Evolutionary conservation across 2,329 filamentous ascomycete genomes (phyloP), one percentile per base, ranked within the genome.

Genomic region (Colletotrichum sojae): DNA sequence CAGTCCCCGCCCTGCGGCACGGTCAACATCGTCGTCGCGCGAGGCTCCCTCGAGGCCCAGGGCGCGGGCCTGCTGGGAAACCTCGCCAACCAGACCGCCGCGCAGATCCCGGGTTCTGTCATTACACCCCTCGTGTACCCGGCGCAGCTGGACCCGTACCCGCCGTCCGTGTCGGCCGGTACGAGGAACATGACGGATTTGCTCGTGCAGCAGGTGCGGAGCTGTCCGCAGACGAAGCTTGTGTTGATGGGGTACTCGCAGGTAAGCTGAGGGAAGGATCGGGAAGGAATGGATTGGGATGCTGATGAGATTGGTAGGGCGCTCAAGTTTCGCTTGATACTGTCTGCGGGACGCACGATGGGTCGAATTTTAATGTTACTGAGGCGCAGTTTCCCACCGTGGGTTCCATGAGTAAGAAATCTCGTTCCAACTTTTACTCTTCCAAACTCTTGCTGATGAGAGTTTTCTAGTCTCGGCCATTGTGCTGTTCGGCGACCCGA

Each of bases 381-480:
- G 63, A 57, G 9, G 61, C 83, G 9, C 63, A 74, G 2, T 60
- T 71, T 1, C 65, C 74, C 1, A 57, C 76, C 5, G 73, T 82
- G 51, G 71, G 79, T 27, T 73, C 78, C 27, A 78, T 76, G 70
- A 73, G 82, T 83, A 65, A 74, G 79, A 2, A 22, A 81, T 84
- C 40, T 78, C 81, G 58, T n/a, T n/a, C n/a, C n/a, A n/a, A n/a
- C n/a, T n/a, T n/a, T n/a, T n/a, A n/a, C n/a, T n/a, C n/a, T n/a
- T n/a, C n/a, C n/a, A n/a, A n/a, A n/a, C n/a, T n/a, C n/a, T n/a
- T n/a, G n/a, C n/a, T n/a, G n/a, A n/a, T n/a, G n/a, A n/a, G n/a
- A n/a, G n/a, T n/a, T n/a, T n/a, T n/a, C n/a, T n/a, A 83, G 82
- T 84, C 40, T 78, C 81, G 58, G 81, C 81, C 40, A 74, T 83